Percentiles rank a stretch among this genome's conserved stretches.
These are phyloP conservation scores for Pseudogymnoascus sp. DNA, from an alignment of 2,329 filamentous ascomycete genomes.

Conservation along the genomic window DNA sequence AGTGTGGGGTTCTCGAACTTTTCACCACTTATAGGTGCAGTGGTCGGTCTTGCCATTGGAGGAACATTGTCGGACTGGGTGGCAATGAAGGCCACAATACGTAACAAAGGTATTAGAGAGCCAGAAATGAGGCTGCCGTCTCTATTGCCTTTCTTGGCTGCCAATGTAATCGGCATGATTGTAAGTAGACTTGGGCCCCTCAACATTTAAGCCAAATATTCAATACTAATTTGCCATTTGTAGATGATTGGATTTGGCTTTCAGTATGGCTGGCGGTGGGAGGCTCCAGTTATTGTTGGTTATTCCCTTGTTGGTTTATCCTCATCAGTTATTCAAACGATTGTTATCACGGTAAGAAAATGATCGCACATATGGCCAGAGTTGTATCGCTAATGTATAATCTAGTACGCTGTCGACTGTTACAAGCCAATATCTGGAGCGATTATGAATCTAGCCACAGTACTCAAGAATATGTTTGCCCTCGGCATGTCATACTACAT, in stretches of 20 bases:
- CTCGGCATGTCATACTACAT: conserved; percentile 25
- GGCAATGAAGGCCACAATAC: conserved; percentile 27
- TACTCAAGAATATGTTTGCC: conserved; percentile 31
- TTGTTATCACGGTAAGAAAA: conserved; percentile 36
- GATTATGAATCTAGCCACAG: conserved; percentile 26
- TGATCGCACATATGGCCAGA: too few relatives aligned
- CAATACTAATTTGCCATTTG: not conserved
- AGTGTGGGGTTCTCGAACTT: conserved; percentile 44
- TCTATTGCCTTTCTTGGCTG: conserved; percentile 25
- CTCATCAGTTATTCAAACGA: conserved; percentile 52
- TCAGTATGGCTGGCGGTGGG: conserved; percentile 46
- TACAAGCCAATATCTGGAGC: conserved; percentile 57
- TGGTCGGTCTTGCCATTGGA: conserved; percentile 42
- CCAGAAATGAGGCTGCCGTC: conserved; percentile 34
- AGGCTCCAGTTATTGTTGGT: conserved; percentile 49
- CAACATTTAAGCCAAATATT: too few relatives aligned
- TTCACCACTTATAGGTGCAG: conserved; percentile 41
- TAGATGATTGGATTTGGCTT: conserved; percentile 48
- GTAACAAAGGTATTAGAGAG: conserved; percentile 24
- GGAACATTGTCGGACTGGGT: conserved; percentile 37
- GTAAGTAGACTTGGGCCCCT: conserved; percentile 37
- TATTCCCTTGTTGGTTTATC: conserved; percentile 50
- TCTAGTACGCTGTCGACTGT: conserved; percentile 48
- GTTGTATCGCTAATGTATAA: too few relatives aligned
- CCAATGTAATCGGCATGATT: conserved; percentile 31